Base-by-base conservation (phyloP, 1,284 basidiomycete genomes). In the Trametes sp. region DNA sequence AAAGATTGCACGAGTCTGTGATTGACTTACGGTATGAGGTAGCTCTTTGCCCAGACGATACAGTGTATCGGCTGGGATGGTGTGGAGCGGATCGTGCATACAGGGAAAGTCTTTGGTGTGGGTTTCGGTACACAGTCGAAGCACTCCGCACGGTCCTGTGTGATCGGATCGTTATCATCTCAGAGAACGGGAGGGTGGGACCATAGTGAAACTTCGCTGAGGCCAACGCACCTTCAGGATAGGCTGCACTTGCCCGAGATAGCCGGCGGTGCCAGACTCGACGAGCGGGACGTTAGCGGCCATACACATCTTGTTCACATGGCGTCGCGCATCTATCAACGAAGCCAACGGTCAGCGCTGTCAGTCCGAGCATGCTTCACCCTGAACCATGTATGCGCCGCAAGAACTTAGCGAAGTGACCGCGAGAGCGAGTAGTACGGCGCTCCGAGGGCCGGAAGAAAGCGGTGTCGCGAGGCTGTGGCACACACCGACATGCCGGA, bases 1-100 rank as follows among this genome's bases (percentile, higher is more conserved):
- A 23, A 16, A 7, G 13, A 3, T 19, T 19, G 19, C 28, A 4
- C 46, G 38, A 58, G 52, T 33, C 14, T 57, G n/a, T 33, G 1
- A 44, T 13, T 21, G n/a, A 79, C 90, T 75, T 70, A 95, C 95
- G 90, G 89, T 69, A 99, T 88, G n/a, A 99, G 88, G 80, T 98
- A 99, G 69, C 89, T 96, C 77, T 99, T 99, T 33, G 95, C 96
- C 98, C 98, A 99, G 0, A 98, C 97, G 60, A 99, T 98, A 74
- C 96, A 99, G 74, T 99, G 98, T 53, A 99, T 98, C 0, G 98
- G 96, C 66, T 97, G 95, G 58, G 93, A 96, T 0, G 98, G 98
- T 0, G 98, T 99, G 1, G 95, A 96, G 50, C 98, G 91, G 70
- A 99, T 99, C 0, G 98, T 99, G 78, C 98, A 99, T 2, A 99